Evolutionary conservation across 1,284 basidiomycete species (phyloP), one percentile per base, ranked within the genome.

Genomic region (Rhodotorula sp.): DNA sequence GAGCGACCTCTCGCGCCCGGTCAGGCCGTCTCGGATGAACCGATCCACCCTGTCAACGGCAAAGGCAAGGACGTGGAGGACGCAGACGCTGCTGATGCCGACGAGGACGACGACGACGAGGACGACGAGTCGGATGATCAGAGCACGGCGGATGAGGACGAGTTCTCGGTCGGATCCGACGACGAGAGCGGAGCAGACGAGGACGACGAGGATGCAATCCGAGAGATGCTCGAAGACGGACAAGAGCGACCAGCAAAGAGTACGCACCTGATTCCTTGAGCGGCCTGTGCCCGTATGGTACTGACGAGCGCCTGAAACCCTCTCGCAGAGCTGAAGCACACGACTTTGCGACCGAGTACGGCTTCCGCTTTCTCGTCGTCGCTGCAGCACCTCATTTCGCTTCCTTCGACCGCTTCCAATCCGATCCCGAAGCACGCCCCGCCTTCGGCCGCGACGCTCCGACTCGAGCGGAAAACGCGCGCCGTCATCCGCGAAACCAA

Each of bases 401-500:
- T 76, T 5, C 72, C 72, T 7, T 65, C 67, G 5, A 70, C 75
- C 34, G 52, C 72, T 6, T 66, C 70, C 12, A 67, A 74, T 58
- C 72, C 71, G 26, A 64, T 66, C 0, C 74, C 74, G 5, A 69
- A 70, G 47, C 23, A 62, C 34, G 68, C 75, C 16, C 70, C 68
- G 31, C 75, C 75, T 12, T 74, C 72, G 12, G 70, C 71, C 23
- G 70, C 66, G 7, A 64, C 67, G 1, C 67, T 65, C 43, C 67
- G 68, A 5, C 74, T 79, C 59, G 78, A 77, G 63, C 68, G 74
- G 18, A 71, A 73, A 23, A 74, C 77, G 18, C 66, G 71, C n/a
- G 70, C 64, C 49, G 69, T 73, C 56, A 58, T 78, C 8, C 71
- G 74, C 52, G 71, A 76, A n/a, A 76, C 74, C 18, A 78, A 78